Conservation (phyloP, 495 filamentous ascomycete species). For the Cercophora sp. region DNA sequence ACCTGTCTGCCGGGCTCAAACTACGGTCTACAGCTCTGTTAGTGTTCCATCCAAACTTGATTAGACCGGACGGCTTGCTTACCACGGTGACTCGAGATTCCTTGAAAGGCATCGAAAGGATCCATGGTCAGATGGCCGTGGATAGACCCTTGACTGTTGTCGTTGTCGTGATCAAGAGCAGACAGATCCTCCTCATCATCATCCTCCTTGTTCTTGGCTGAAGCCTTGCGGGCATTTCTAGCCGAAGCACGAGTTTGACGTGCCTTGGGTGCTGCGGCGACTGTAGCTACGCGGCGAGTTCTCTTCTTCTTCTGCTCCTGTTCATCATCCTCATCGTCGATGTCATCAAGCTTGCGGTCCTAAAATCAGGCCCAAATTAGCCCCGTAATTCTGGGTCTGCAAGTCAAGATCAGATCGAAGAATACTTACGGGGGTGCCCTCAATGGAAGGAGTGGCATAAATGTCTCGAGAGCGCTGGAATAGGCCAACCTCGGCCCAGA, state of each 20-base stretch:
- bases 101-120: conserved; percentile 32
- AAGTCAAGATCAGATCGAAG: not conserved
- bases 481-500: conserved; percentile 57
- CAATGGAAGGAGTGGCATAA: conserved; percentile 44
- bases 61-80: conserved; percentile 15
- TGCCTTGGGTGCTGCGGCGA: conserved; percentile 1
- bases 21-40: conserved; percentile 16
- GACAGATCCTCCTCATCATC: not conserved
- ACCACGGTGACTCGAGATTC: no score
- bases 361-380: no score
- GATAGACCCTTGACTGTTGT: not conserved
- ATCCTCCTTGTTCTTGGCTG: conserved; percentile 3
- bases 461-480: conserved; percentile 51
- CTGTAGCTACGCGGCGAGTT: conserved; percentile 18
- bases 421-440: conserved; percentile 43
- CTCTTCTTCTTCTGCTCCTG: conserved; percentile 20
- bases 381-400: no score
- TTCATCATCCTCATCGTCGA: conserved; percentile 3
- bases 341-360: conserved; percentile 26
- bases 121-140: conserved; percentile 18
- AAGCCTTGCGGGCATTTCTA: conserved; percentile 15
- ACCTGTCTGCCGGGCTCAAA: conserved; percentile 23
- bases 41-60: not conserved
- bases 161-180: conserved; percentile 8
- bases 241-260: conserved; percentile 17